A percentile compares a stretch with the other conserved stretches of the same genome.
Conservation (phyloP, 441 rosid species). For the Eutrema salsugineum region DNA sequence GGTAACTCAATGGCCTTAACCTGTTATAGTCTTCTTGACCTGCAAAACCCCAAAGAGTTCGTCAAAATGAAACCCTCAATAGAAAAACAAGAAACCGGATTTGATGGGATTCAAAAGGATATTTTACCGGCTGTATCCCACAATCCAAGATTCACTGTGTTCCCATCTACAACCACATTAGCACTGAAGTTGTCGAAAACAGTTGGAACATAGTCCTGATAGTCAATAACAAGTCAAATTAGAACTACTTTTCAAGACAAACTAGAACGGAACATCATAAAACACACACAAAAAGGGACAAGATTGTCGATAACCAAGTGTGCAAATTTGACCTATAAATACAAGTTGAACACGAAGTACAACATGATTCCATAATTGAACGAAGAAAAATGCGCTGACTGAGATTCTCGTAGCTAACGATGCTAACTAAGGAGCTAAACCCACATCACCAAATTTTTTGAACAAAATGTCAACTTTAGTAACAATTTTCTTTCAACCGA, state of each 20-base stretch:
- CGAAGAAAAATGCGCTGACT: neutral
- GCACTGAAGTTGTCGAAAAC: slow-evolving; percentile 89
- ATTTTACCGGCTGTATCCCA: slow-evolving; percentile 79
- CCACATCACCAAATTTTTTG: neutral
- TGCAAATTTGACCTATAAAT: neutral
- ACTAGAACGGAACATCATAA: neutral
- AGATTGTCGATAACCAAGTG: neutral
- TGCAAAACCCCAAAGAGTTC: slow-evolving; percentile 27
- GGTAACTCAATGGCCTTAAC: slow-evolving; percentile 69
- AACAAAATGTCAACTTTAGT: neutral
- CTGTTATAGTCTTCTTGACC: slow-evolving; percentile 86
- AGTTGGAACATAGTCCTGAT: slow-evolving; percentile 81
- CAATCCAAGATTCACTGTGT: slow-evolving; percentile 66
- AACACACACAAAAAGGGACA: neutral
- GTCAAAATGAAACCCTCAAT: slow-evolving; percentile 4
- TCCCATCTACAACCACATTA: slow-evolving; percentile 80
- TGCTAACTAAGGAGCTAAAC: neutral
- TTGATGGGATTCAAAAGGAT: neutral
- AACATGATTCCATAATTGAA: neutral
- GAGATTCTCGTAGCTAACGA: too few species aligned
- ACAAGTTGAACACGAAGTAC: neutral
- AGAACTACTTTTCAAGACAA: neutral
- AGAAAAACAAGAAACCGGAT: neutral
- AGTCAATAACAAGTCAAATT: slow-evolving; percentile 8
- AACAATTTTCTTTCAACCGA: neutral